A percentile compares a stretch with the other conserved stretches of the same genome.
These are phyloP conservation scores for Picea sitchensis DNA, from an alignment of 75 land plant species.

Conservation along the genomic window DNA sequence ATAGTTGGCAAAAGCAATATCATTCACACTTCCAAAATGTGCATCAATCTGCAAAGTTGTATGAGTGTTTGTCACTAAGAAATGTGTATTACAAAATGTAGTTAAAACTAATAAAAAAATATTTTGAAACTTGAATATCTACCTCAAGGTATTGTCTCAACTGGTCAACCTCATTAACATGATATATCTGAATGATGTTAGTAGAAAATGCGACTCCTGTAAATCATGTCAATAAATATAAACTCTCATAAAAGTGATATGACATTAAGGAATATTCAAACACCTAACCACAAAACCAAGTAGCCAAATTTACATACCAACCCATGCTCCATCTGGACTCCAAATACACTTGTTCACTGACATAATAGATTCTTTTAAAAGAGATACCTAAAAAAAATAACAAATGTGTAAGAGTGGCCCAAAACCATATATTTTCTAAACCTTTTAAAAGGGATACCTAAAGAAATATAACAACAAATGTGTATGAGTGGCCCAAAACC, in stretches of 20 bases:
- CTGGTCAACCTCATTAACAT: background rate
- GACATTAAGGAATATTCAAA: too few species aligned
- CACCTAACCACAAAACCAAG: too few species aligned
- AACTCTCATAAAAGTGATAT: too few species aligned
- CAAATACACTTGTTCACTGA: slow-evolving; percentile 19
- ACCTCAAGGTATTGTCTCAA: background rate
- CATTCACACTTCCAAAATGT: slow-evolving; percentile 72
- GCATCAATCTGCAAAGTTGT: slow-evolving; percentile 55
- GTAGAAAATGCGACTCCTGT: background rate
- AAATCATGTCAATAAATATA: background rate
- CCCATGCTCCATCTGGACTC: slow-evolving; percentile 19
- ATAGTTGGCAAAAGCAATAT: slow-evolving; percentile 61
- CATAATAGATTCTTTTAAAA: slow-evolving; percentile 19
- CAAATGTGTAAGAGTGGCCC: background rate
- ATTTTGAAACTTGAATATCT: background rate
- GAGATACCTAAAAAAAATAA: slow-evolving; percentile 3
- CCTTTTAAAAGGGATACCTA: background rate
- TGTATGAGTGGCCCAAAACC: background rate
- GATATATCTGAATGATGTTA: background rate
- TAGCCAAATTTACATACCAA: slow-evolving; percentile 11
- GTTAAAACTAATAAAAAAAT: too few species aligned
- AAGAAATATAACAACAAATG: too few species aligned
- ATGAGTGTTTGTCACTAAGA: background rate
- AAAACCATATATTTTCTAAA: background rate
- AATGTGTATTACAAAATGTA: background rate